These are phyloP conservation scores for Xerocomus nothofagi DNA, from an alignment of 1,284 basidiomycete species.

Conservation along the genomic window DNA sequence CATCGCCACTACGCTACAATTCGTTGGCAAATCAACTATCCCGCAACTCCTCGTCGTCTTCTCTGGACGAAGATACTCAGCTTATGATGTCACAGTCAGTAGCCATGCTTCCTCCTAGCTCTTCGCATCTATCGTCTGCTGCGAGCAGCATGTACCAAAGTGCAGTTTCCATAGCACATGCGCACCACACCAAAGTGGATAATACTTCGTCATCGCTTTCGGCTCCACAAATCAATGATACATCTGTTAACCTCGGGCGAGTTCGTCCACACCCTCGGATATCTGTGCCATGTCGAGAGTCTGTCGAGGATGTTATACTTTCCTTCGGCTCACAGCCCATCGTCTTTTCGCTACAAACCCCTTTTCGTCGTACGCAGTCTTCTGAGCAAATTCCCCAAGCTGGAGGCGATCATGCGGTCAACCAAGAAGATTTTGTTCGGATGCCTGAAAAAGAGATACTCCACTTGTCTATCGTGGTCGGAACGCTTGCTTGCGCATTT, in stretches of 20 bases:
- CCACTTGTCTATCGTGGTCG: constrained; percentile 43
- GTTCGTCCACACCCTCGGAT: constrained; percentile 7
- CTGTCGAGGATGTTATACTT: constrained; percentile 48
- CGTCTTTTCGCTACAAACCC: constrained; percentile 52
- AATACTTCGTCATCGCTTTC: not conserved
- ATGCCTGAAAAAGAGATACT: constrained; percentile 20
- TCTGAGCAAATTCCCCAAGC: constrained; percentile 3
- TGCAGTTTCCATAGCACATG: constrained; percentile 52
- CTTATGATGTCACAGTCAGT: constrained; percentile 76
- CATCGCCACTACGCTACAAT: constrained; percentile 36
- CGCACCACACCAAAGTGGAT: constrained; percentile 4
- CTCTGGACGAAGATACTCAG: constrained; percentile 64
- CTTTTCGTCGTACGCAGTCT: constrained; percentile 22
- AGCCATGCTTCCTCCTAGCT: constrained; percentile 50
- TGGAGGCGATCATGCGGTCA: not conserved
- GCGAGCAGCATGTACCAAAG: constrained; percentile 72
- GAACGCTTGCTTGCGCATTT: constrained; percentile 53
- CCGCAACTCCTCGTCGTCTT: constrained; percentile 45
- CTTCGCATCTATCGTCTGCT: constrained; percentile 48
- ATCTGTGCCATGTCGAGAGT: constrained; percentile 11
- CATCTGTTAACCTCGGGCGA: not conserved
- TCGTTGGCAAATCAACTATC: constrained; percentile 31
- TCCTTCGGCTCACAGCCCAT: constrained; percentile 61
- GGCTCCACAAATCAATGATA: not conserved
- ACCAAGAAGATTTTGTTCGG: constrained; percentile 5